These are phyloP conservation scores for Tubosaeta sp. DNA, from an alignment of 768 basidiomycete species.

Conservation along the genomic window DNA sequence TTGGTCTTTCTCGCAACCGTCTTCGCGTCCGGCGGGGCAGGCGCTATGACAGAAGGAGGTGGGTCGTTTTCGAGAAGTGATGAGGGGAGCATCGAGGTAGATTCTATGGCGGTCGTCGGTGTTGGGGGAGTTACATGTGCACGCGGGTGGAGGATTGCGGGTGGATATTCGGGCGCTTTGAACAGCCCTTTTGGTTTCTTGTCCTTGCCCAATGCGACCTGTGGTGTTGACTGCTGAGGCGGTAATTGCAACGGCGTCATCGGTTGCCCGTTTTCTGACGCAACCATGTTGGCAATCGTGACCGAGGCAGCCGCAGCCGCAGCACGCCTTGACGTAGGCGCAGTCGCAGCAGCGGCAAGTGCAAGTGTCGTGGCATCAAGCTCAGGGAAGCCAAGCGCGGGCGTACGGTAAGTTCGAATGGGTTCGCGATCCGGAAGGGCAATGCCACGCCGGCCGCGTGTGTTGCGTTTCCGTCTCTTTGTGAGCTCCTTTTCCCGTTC, in stretches of 20 bases:
- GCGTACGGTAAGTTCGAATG: slow-evolving; percentile 85
- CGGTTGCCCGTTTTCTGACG: slow-evolving; percentile 79
- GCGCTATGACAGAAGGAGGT: slow-evolving; percentile 34
- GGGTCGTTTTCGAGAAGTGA: slow-evolving; percentile 62
- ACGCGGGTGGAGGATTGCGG: slow-evolving; percentile 53
- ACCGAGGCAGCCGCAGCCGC: slow-evolving; percentile 81
- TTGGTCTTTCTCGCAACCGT: slow-evolving; percentile 57
- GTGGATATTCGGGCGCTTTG: slow-evolving; percentile 62
- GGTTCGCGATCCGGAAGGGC: slow-evolving; percentile 91
- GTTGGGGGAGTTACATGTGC: slow-evolving; percentile 59
- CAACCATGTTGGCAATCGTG: slow-evolving; percentile 90
- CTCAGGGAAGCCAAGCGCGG: slow-evolving; percentile 81
- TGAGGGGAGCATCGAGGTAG: slow-evolving; percentile 44
- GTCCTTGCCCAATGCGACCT: slow-evolving; percentile 47
- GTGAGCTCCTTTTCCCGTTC: slow-evolving; percentile 92
- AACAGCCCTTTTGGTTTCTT: slow-evolving; percentile 69
- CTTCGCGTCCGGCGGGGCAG: slow-evolving; percentile 44
- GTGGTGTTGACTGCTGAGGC: slow-evolving; percentile 35
- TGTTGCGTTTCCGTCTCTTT: slow-evolving; percentile 80
- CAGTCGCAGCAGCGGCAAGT: slow-evolving; percentile 56
- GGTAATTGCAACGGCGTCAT: slow-evolving; percentile 41
- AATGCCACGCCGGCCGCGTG: slow-evolving; percentile 74
- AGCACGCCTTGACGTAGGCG: slow-evolving; percentile 71
- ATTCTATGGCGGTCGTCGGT: slow-evolving; percentile 64
- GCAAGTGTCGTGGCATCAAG: slow-evolving; percentile 69